A percentile compares a stretch with the other conserved stretches of the same genome.
These are phyloP conservation scores for Mallotus repandus DNA, from an alignment of 441 rosid genomes.

Conservation along the genomic window DNA sequence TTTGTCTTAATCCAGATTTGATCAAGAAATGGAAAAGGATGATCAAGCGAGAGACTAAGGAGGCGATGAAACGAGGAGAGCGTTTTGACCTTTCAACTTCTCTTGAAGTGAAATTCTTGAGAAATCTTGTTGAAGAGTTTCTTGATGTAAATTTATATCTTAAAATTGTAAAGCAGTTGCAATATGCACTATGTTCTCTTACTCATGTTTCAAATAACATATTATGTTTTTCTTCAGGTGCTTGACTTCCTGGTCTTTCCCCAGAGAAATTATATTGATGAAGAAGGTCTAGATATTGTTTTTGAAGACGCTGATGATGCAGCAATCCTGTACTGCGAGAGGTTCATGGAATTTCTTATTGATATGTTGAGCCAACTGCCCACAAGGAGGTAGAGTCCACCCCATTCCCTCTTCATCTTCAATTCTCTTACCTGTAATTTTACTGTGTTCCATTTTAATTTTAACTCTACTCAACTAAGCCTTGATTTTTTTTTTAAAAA, in stretches of 20 bases:
- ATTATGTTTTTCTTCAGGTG: slow-evolving; percentile 47
- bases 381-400: slow-evolving; percentile 72
- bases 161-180: background rate
- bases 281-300: slow-evolving; percentile 38
- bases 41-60: slow-evolving; percentile 75
- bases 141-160: slow-evolving; percentile 56
- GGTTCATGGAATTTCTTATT: slow-evolving; percentile 97
- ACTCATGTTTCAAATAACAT: slow-evolving; percentile 1
- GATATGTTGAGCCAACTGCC: slow-evolving; percentile 98
- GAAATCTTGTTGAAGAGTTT: slow-evolving; percentile 87
- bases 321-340: slow-evolving; percentile 84
- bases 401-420: background rate
- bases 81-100: slow-evolving; percentile 57
- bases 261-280: slow-evolving; percentile 23
- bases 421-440: background rate
- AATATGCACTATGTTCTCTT: background rate
- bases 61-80: slow-evolving; percentile 56
- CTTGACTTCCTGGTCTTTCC: slow-evolving; percentile 72
- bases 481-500: too few relatives aligned
- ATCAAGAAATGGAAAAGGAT: slow-evolving; percentile 90
- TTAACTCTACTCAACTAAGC: background rate
- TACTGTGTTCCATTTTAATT: too few relatives aligned
- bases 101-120: slow-evolving; percentile 70
- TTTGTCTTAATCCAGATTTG: slow-evolving; percentile 75
- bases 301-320: slow-evolving; percentile 63